Evolutionary conservation across 768 basidiomycete species (phyloP).

Genomic region (Crassisporium funariophilum): DNA sequence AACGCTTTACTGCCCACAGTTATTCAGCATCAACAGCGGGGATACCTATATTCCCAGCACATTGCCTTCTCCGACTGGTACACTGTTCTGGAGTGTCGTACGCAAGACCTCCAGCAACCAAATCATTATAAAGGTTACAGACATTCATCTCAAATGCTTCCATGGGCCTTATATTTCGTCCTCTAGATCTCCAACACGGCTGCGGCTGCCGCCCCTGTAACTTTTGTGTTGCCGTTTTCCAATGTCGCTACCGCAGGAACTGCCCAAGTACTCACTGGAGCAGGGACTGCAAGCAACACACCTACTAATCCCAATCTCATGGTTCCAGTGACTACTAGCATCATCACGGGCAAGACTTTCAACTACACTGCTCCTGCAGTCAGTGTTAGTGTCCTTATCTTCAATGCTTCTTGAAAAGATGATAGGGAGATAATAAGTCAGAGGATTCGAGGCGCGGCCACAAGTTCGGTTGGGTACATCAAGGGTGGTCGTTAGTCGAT

Average conservation of each 20-base stretch:
- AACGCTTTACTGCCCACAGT: too few species aligned
- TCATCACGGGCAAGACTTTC: slow-evolving; percentile 53
- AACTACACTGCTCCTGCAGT: slow-evolving; percentile 54
- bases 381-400: slow-evolving; percentile 42
- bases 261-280: slow-evolving; percentile 52
- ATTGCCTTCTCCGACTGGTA: slow-evolving; percentile 47
- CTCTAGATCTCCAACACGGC: slow-evolving; percentile 62
- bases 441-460: too few species aligned
- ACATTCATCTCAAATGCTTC: too few species aligned
- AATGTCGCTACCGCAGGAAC: slow-evolving; percentile 46
- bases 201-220: slow-evolving; percentile 39
- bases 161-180: too few species aligned
- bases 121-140: slow-evolving; percentile 60
- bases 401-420: slow-evolving; percentile 16
- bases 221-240: slow-evolving; percentile 53
- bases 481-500: too few species aligned
- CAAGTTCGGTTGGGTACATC: too few species aligned
- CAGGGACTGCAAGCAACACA: slow-evolving; percentile 54
- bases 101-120: slow-evolving; percentile 37
- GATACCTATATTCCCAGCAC: slow-evolving; percentile 67
- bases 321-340: slow-evolving; percentile 45
- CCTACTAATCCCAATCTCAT: slow-evolving; percentile 50
- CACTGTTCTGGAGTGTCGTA: slow-evolving; percentile 64
- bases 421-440: not conserved
- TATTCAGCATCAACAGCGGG: slow-evolving; percentile 67